Conservation (phyloP, 176 grass and related monocot species). For the Olyra latifolia region DNA sequence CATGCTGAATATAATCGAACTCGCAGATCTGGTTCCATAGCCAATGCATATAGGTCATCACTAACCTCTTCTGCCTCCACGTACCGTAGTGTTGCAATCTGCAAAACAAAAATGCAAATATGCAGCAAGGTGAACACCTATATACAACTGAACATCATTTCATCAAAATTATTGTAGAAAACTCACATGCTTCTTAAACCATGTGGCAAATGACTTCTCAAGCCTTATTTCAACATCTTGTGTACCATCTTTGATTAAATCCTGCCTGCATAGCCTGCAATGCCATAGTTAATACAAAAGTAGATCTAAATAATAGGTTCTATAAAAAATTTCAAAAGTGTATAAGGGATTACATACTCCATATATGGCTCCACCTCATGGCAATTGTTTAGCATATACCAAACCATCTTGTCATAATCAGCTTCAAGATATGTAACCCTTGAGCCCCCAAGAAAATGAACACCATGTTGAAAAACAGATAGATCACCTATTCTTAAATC, state of each 20-base stretch:
- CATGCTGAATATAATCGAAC: not conserved
- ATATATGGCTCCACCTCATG: not conserved
- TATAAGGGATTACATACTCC: not conserved
- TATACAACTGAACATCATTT: not conserved
- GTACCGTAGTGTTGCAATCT: not conserved
- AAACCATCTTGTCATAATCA: not conserved
- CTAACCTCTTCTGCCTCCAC: not conserved
- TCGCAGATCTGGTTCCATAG: not conserved
- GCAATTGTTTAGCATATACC: not conserved
- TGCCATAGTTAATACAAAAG: not conserved
- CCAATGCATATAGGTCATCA: not conserved
- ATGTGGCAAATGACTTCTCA: not conserved
- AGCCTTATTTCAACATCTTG: not conserved
- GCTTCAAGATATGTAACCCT: not conserved
- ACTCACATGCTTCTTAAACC: not conserved
- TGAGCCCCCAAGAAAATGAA: not conserved
- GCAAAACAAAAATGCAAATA: not conserved
- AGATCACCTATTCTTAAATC: not conserved
- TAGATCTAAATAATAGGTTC: not conserved
- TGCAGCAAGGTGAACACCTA: not conserved
- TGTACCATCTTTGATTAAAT: not conserved
- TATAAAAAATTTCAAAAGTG: too few species aligned
- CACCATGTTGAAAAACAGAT: not conserved
- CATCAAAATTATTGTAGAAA: not conserved
- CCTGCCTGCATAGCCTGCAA: not conserved